phyloP scores from a whole-genome alignment of 2,329 filamentous ascomycete species.

The Cytospora piceae region DNA sequence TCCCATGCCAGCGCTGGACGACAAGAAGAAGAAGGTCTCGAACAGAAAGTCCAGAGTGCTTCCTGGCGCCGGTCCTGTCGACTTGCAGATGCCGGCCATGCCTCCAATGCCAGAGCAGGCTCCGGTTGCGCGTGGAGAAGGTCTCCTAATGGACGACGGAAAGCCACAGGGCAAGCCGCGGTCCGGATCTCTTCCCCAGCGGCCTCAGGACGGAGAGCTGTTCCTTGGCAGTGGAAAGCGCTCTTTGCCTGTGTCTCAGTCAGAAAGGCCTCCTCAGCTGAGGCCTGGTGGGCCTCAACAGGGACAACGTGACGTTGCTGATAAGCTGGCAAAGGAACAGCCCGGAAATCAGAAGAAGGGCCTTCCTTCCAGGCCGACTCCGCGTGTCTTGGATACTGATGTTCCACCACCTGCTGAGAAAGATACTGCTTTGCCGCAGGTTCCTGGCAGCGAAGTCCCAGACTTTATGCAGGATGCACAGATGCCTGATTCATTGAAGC shows the following conservation, averaged over 20 bases:
- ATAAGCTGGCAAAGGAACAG: neutral
- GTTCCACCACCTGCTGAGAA: neutral
- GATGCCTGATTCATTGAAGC: neutral
- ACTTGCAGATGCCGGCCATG: conserved; percentile 12
- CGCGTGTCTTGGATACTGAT: neutral
- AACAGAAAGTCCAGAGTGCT: conserved; percentile 17
- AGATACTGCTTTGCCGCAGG: no score
- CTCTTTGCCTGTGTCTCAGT: neutral
- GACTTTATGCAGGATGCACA: neutral
- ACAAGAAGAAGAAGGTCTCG: conserved; percentile 7
- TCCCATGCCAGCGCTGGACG: neutral
- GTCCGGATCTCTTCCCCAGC: neutral
- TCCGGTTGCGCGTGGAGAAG: neutral
- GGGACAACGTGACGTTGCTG: conserved; percentile 3
- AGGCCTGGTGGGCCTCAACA: neutral
- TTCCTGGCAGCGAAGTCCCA: neutral
- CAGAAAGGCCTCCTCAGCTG: neutral
- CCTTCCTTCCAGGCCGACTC: neutral
- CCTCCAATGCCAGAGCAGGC: conserved; percentile 15
- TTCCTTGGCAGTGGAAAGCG: neutral
- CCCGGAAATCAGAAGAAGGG: neutral
- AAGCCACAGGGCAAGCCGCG: neutral
- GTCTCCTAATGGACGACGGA: neutral
- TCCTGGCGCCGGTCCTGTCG: conserved; percentile 3
- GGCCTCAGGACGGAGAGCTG: neutral